phyloP scores from a whole-genome alignment of 1,139 yeast species.

The Suhomyces bribrorum region DNA sequence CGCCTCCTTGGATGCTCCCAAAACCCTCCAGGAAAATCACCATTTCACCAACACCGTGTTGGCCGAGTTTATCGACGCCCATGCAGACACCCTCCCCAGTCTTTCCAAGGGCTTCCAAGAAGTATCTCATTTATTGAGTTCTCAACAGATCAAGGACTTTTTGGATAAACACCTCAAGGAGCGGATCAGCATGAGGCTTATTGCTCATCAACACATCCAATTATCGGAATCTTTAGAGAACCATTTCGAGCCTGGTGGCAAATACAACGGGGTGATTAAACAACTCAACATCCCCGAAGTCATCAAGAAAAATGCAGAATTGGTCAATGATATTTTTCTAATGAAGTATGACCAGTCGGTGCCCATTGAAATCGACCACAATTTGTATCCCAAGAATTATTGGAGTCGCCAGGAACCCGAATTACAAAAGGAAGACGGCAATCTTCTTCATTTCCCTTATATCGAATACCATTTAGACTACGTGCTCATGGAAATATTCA shows the following conservation, averaged over 20 bases:
- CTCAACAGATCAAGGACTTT: slow-evolving; percentile 56
- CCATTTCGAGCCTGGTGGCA: slow-evolving; percentile 34
- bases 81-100: slow-evolving; percentile 78
- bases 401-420: slow-evolving; percentile 39
- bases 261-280: slow-evolving; percentile 70
- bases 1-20: slow-evolving; percentile 38
- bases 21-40: slow-evolving; percentile 54
- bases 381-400: slow-evolving; percentile 33
- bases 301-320: slow-evolving; percentile 61
- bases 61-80: slow-evolving; percentile 64
- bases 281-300: slow-evolving; percentile 62
- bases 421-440: slow-evolving; percentile 21
- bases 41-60: slow-evolving; percentile 51
- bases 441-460: slow-evolving; percentile 58
- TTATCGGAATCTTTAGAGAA: slow-evolving; percentile 14
- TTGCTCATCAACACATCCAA: slow-evolving; percentile 82
- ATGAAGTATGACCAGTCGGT: slow-evolving; percentile 80
- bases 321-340: slow-evolving; percentile 79
- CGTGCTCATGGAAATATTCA: slow-evolving; percentile 80
- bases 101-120: slow-evolving; percentile 84
- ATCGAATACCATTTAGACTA: slow-evolving; percentile 87
- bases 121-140: slow-evolving; percentile 54
- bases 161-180: slow-evolving; percentile 80
- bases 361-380: slow-evolving; percentile 55
- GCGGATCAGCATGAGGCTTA: slow-evolving; percentile 78